Evolutionary conservation across 345 rosid genomes (phyloP).

Genomic region (Hibiscus mutabilis): DNA sequence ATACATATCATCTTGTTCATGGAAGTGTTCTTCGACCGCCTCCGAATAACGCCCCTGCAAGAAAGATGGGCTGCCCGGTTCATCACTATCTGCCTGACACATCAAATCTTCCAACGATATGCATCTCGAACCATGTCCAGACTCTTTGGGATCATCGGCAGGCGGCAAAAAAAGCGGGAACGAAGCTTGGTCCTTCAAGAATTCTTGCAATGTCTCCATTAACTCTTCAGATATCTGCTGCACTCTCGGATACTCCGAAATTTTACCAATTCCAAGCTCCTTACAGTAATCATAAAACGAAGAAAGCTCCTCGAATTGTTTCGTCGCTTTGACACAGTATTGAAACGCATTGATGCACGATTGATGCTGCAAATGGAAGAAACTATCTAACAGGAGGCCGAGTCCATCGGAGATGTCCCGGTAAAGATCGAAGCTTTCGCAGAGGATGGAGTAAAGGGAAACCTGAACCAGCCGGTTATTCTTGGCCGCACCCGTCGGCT

Average conservation of each 20-base stretch:
- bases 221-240: slow-evolving; percentile 70
- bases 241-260: slow-evolving; percentile 72
- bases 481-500: background rate
- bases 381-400: background rate
- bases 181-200: slow-evolving; percentile 67
- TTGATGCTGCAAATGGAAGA: slow-evolving; percentile 4
- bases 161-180: slow-evolving; percentile 24
- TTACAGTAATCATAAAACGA: slow-evolving; percentile 7
- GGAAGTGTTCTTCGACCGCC: background rate
- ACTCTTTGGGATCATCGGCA: background rate
- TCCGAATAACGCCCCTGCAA: background rate
- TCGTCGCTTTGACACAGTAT: background rate
- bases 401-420: slow-evolving; percentile 50
- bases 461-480: slow-evolving; percentile 45
- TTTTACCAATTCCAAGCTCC: slow-evolving; percentile 19
- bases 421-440: slow-evolving; percentile 24
- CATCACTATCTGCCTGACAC: background rate
- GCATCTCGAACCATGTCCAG: background rate
- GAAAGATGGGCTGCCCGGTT: background rate
- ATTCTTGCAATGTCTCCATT: slow-evolving; percentile 66
- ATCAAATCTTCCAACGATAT: slow-evolving; percentile 1
- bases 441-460: background rate
- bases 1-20: slow-evolving; percentile 8
- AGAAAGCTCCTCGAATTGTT: slow-evolving; percentile 5
- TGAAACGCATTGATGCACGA: slow-evolving; percentile 3